Percentiles rank a stretch among this genome's conserved stretches.
These are phyloP conservation scores for Thuidium tamariscinum DNA, from an alignment of 225 moss, liverwort and hornwort genomes.

Conservation along the genomic window DNA sequence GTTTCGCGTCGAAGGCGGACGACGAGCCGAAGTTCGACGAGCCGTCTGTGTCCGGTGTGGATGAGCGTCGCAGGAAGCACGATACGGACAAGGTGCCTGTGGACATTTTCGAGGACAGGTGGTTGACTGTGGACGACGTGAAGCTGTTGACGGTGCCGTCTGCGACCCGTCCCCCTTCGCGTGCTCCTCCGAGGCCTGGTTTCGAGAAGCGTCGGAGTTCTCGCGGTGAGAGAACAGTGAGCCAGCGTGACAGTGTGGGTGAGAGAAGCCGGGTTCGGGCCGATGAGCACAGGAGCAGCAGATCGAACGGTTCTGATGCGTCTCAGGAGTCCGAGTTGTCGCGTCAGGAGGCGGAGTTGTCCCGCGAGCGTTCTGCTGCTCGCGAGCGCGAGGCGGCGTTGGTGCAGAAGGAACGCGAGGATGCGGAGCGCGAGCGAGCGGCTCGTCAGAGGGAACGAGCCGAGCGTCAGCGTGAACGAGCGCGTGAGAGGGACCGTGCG, in stretches of 20 bases:
- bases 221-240: neutral
- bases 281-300: slow-evolving; percentile 14
- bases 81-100: slow-evolving; percentile 25
- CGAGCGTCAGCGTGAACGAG: slow-evolving; percentile 21
- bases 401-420: slow-evolving; percentile 44
- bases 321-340: slow-evolving; percentile 43
- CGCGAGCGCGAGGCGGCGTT: slow-evolving; percentile 33
- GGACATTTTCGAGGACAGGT: slow-evolving; percentile 44
- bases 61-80: slow-evolving; percentile 9
- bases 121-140: slow-evolving; percentile 78
- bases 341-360: no score
- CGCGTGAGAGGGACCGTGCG: slow-evolving; percentile 22
- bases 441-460: slow-evolving; percentile 24
- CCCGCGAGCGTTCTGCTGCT: slow-evolving; percentile 28
- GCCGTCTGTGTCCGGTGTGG: slow-evolving; percentile 5
- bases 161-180: slow-evolving; percentile 54
- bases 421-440: slow-evolving; percentile 29
- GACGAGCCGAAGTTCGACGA: slow-evolving; percentile 37
- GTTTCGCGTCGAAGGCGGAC: slow-evolving; percentile 12
- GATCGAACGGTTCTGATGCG: slow-evolving; percentile 8
- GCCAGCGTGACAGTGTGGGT: neutral
- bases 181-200: slow-evolving; percentile 69
- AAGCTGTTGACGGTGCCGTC: slow-evolving; percentile 63
- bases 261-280: slow-evolving; percentile 15
- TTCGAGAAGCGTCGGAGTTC: slow-evolving; percentile 13